phyloP scores from a whole-genome alignment of 257 asterid genomes.

The Orobanche coerulescens region DNA sequence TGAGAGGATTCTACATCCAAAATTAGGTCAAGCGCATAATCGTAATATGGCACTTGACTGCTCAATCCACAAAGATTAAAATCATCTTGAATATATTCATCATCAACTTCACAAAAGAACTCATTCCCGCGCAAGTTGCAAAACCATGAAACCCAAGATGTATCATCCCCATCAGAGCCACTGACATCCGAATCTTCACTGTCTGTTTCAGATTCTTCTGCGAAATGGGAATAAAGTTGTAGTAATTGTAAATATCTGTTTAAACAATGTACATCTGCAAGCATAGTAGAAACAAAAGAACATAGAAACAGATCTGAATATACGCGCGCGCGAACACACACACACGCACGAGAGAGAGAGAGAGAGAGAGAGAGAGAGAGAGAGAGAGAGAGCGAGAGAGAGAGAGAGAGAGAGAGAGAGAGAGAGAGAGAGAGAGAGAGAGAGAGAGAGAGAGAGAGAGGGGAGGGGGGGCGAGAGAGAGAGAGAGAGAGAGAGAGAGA shows the following conservation, averaged over 20 bases:
- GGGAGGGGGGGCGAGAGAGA: too few species aligned
- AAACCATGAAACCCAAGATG: constrained; percentile 99
- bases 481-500: too few species aligned
- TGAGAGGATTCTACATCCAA: constrained; percentile 95
- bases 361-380: too few species aligned
- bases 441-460: too few species aligned
- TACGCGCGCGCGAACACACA: not conserved
- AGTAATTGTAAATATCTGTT: constrained; percentile 7
- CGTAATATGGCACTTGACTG: constrained; percentile 94
- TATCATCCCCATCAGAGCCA: constrained; percentile 97
- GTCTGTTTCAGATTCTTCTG: constrained; percentile 95
- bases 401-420: too few species aligned
- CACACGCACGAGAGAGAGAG: too few species aligned
- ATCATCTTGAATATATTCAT: constrained; percentile 94
- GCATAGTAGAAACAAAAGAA: not conserved
- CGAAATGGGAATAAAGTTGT: constrained; percentile 24
- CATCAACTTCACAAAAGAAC: constrained; percentile 96
- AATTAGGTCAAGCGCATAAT: constrained; percentile 90
- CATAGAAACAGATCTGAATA: not conserved
- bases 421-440: too few species aligned
- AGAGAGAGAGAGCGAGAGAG: too few species aligned
- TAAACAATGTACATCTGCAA: not conserved
- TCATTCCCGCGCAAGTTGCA: constrained; percentile 98
- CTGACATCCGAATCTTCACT: constrained; percentile 95
- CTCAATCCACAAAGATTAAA: constrained; percentile 95